Evolutionary conservation across 345 rosid species (phyloP).

Genomic region (Citrus sp.): DNA sequence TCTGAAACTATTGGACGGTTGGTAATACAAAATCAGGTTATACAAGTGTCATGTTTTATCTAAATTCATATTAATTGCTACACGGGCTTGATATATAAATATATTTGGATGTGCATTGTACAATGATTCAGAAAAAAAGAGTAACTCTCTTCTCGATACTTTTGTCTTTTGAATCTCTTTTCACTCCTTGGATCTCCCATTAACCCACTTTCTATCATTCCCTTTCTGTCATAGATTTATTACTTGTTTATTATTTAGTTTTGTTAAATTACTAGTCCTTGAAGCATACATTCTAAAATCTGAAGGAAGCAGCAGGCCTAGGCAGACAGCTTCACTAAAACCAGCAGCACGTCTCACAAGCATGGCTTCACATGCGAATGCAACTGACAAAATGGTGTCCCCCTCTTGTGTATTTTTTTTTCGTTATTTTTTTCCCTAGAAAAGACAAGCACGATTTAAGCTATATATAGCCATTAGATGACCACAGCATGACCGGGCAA

Average conservation of each 20-base stretch:
- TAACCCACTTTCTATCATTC: conserved; percentile 22
- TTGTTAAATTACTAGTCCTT: background rate
- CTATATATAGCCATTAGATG: background rate
- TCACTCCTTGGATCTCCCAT: conserved; percentile 31
- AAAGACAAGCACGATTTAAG: background rate
- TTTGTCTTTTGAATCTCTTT: conserved; percentile 30
- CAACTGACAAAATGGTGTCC: background rate
- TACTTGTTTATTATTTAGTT: background rate
- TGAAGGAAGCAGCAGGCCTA: background rate
- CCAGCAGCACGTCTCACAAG: conserved; percentile 22
- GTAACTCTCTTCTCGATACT: conserved; percentile 15
- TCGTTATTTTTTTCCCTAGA: too few relatives aligned
- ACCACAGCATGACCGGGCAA: background rate
- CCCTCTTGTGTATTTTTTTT: too few relatives aligned
- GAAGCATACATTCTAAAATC: conserved; percentile 8
- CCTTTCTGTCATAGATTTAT: conserved; percentile 23
- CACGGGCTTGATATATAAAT: background rate
- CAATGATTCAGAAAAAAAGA: conserved; percentile 5
- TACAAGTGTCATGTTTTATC: too few relatives aligned
- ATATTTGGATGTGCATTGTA: too few relatives aligned
- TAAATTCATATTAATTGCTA: too few relatives aligned
- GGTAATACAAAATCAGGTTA: too few relatives aligned
- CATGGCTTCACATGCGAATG: background rate
- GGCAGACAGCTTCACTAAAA: conserved; percentile 16
- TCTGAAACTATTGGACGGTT: background rate